Conservation (phyloP, 2,329 filamentous ascomycete species). For the Chlorencoelia australis region DNA sequence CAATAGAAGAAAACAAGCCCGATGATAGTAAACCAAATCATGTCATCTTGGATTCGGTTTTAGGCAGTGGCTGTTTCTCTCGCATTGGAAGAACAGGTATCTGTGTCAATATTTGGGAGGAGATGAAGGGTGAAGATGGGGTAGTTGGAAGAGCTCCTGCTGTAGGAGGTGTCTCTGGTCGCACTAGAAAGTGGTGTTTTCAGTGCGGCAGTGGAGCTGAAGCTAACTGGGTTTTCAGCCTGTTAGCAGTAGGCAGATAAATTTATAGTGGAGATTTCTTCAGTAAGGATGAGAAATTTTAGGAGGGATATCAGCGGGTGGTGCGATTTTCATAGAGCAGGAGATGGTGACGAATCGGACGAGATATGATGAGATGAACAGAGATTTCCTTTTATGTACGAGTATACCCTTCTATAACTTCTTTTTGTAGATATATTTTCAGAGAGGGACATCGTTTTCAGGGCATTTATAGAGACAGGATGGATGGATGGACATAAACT, state of each 20-base stretch:
- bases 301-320: too few relatives aligned
- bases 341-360: too few relatives aligned
- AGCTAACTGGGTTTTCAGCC: slow-evolving; percentile 22
- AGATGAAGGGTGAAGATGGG: slow-evolving; percentile 21
- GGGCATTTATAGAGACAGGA: too few relatives aligned
- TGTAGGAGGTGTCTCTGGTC: slow-evolving; percentile 19
- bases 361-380: too few relatives aligned
- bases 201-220: slow-evolving; percentile 18
- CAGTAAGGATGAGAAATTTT: too few relatives aligned
- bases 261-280: too few relatives aligned
- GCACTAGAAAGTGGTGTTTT: slow-evolving; percentile 22
- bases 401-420: too few relatives aligned
- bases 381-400: too few relatives aligned
- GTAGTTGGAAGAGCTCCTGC: slow-evolving; percentile 16
- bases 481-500: too few relatives aligned
- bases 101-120: slow-evolving; percentile 21
- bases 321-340: too few relatives aligned
- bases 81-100: slow-evolving; percentile 19
- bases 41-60: slow-evolving; percentile 16
- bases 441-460: too few relatives aligned
- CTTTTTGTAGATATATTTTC: too few relatives aligned
- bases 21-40: slow-evolving; percentile 3
- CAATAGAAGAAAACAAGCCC: slow-evolving; percentile 9
- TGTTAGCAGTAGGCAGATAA: slow-evolving; percentile 7
- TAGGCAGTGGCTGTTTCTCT: slow-evolving; percentile 18